Percentiles rank a stretch among this genome's conserved stretches.
phyloP scores from a whole-genome alignment of 176 grass and related monocot species.

The Alloteropsis semialata region DNA sequence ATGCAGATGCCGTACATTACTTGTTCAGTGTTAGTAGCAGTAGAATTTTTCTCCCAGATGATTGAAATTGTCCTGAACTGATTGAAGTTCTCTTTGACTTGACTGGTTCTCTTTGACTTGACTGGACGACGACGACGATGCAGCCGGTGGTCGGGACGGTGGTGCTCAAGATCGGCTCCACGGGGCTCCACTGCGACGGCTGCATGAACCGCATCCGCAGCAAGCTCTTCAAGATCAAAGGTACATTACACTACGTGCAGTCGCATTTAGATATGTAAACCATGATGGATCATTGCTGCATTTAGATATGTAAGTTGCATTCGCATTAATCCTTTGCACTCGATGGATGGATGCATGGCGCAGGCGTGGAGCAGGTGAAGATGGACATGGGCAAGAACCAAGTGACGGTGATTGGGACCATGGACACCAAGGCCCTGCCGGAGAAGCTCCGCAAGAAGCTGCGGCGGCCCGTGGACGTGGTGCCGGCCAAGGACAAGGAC shows the following conservation, averaged over 20 bases:
- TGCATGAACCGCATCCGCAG: conserved; percentile 62
- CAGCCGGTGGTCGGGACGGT: conserved; percentile 58
- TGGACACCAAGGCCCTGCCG: conserved; percentile 57
- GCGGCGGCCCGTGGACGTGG: conserved; percentile 46
- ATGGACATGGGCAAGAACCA: conserved; percentile 57
- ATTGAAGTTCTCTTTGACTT: too few relatives aligned
- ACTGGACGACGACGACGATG: not conserved
- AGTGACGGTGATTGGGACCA: conserved; percentile 73
- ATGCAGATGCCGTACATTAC: not conserved
- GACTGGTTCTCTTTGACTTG: not conserved
- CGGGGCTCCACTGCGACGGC: conserved; percentile 70
- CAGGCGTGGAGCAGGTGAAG: conserved; percentile 61
- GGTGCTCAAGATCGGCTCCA: conserved; percentile 59
- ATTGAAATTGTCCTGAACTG: too few relatives aligned
- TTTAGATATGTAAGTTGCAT: not conserved
- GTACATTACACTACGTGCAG: conserved; percentile 17
- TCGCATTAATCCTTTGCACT: not conserved
- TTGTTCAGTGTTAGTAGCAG: not conserved
- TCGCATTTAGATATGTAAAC: too few relatives aligned
- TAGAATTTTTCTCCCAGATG: not conserved
- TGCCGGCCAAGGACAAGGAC: not conserved
- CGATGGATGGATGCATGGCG: not conserved
- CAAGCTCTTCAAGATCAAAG: conserved; percentile 64
- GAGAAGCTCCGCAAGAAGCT: conserved; percentile 53
- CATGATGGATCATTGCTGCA: not conserved